A percentile compares a stretch with the other conserved stretches of the same genome.
Conservation (phyloP, 2,329 filamentous ascomycete species). For the Neonectria hederae region DNA sequence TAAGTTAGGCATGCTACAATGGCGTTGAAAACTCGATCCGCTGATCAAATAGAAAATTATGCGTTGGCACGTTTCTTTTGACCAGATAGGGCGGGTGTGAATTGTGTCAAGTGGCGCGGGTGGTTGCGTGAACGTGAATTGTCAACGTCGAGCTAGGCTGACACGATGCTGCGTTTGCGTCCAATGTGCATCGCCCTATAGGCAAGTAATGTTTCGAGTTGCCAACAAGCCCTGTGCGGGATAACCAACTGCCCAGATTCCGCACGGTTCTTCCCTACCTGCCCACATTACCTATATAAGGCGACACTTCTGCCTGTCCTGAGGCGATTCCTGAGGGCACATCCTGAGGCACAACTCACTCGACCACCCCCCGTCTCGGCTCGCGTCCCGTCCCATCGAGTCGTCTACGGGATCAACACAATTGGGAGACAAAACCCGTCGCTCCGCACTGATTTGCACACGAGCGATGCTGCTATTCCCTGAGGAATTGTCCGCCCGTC, state of each 20-base stretch:
- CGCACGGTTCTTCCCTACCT: conserved; percentile 3
- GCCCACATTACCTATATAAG: conserved; percentile 2
- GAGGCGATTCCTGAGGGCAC: neutral
- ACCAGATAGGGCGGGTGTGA: neutral
- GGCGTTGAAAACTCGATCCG: neutral
- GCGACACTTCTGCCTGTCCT: conserved; percentile 12
- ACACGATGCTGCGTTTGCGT: conserved; percentile 11
- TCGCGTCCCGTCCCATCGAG: neutral
- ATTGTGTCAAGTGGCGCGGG: conserved; percentile 3
- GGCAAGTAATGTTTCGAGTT: neutral
- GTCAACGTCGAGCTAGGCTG: conserved; percentile 9
- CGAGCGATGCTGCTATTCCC: neutral
- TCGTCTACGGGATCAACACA: neutral
- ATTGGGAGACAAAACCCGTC: neutral
- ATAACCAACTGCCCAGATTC: neutral
- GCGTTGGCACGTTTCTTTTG: neutral
- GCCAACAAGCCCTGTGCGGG: neutral
- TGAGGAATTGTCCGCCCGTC: neutral
- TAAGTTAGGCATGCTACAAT: neutral
- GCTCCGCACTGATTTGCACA: neutral
- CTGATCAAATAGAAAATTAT: neutral
- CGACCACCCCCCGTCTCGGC: neutral
- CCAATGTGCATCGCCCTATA: conserved; percentile 5
- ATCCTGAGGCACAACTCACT: conserved; percentile 1
- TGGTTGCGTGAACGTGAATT: conserved; percentile 12